Base-by-base conservation (phyloP, 371 early-diverging fungal genomes). In the Saksenaea oblongispora region DNA sequence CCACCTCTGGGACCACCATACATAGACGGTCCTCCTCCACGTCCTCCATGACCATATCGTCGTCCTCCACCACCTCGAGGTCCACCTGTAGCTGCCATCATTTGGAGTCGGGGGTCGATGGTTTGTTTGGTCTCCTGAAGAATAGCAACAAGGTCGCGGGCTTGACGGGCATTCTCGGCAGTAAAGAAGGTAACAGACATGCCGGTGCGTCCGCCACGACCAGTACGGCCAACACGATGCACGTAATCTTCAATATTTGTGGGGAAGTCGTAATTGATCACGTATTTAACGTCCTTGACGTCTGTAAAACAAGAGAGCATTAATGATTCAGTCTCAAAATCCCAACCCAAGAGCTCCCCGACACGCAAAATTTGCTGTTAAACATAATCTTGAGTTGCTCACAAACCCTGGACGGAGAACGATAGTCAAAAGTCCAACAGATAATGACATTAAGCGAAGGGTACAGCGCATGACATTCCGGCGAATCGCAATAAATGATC, bases 201-300 rank as follows among this genome's bases (percentile, higher is more conserved):
- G 34, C 99, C 99, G n/a, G 91, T 91, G 53, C 89, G 88, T 24
- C 92, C 94, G 62, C 97, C 98, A 86, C 99, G 97, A 70, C 99
- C 99, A 27, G 99, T 99, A 84, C 99, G 91, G 62, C 99, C 99
- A 64, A 99, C 98, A 70, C 99, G 92, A 80, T 99, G 99, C 36
- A 98, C 94, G 76, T 97, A 99, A 74, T 95, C 96, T 64, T 94
- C 94, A 71, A 92, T 90, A 76, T 93, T 93, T 59, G 82, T 89
- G 36, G 99, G 99, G 85, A 98, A 95, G 73, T 98, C 98, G 76
- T 94, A 99, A 75, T 98, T 98, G 75, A 96, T 89, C n/a, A 95
- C 96, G 71, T 84, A 93, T 73, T 94, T 95, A 66, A 96, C 93
- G 79, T 95, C 96, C 87, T 93, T 93, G 69, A 94, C 91, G 80